A percentile compares a stretch with the other conserved stretches of the same genome.
These are phyloP conservation scores for Halophytophthora polymorphica DNA, from an alignment of 352 stramenopile genomes.

Conservation along the genomic window DNA sequence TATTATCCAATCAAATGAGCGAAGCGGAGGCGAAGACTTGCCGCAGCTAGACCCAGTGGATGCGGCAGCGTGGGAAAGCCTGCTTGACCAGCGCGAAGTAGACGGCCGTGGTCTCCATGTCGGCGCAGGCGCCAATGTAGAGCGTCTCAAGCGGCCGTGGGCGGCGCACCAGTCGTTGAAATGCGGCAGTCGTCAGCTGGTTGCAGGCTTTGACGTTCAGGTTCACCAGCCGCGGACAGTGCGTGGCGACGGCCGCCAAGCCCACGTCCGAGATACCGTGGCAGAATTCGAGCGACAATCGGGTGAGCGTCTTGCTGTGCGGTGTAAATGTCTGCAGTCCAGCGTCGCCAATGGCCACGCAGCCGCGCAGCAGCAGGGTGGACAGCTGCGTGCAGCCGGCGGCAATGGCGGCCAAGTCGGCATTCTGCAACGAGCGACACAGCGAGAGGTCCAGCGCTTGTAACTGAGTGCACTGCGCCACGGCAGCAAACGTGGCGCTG, in stretches of 20 bases:
- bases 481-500: slow-evolving; percentile 51
- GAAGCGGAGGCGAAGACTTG: slow-evolving; percentile 1
- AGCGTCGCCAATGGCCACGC: slow-evolving; percentile 63
- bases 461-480: slow-evolving; percentile 52
- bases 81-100: slow-evolving; percentile 68
- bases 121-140: slow-evolving; percentile 66
- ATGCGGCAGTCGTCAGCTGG: slow-evolving; percentile 61
- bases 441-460: slow-evolving; percentile 69
- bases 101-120: slow-evolving; percentile 54
- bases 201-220: slow-evolving; percentile 89
- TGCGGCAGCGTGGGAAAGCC: slow-evolving; percentile 55
- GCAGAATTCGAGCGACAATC: slow-evolving; percentile 88
- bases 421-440: slow-evolving; percentile 64
- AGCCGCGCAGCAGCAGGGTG: slow-evolving; percentile 57
- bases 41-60: slow-evolving; percentile 62
- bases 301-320: slow-evolving; percentile 34
- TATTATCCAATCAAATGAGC: slow-evolving; percentile 18
- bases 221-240: slow-evolving; percentile 55
- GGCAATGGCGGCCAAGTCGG: slow-evolving; percentile 44
- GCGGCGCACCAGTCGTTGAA: slow-evolving; percentile 43
- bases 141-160: slow-evolving; percentile 42
- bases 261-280: slow-evolving; percentile 79
- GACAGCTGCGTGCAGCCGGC: slow-evolving; percentile 36
- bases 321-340: slow-evolving; percentile 39
- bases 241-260: slow-evolving; percentile 40